These are phyloP conservation scores for Smittium culicis DNA, from an alignment of 371 early-diverging fungal species.

Conservation along the genomic window DNA sequence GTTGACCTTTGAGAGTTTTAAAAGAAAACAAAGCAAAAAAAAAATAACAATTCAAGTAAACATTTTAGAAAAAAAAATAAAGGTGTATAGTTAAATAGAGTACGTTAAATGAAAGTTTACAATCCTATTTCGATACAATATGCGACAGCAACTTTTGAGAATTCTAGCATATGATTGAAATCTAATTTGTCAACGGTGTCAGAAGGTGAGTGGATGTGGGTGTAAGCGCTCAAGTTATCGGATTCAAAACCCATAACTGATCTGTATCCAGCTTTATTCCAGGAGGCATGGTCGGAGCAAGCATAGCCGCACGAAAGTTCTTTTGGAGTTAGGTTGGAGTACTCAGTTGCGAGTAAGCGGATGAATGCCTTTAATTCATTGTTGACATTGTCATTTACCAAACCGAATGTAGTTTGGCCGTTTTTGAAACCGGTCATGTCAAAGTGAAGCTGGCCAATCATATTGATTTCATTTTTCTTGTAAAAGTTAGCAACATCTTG, in stretches of 20 bases:
- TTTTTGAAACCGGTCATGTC: conserved; percentile 73
- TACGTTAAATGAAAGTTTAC: no score
- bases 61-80: no score
- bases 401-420: conserved; percentile 46
- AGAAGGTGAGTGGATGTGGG: conserved; percentile 53
- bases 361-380: conserved; percentile 49
- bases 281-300: conserved; percentile 79
- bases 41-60: no score
- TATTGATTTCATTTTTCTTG: conserved; percentile 35
- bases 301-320: conserved; percentile 28
- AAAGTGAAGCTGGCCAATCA: conserved; percentile 60
- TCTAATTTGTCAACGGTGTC: conserved; percentile 57
- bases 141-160: conserved; percentile 62
- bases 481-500: conserved; percentile 68
- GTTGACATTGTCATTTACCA: conserved; percentile 74
- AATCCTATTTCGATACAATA: conserved; percentile 66
- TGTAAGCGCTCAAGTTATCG: conserved; percentile 48
- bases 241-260: conserved; percentile 79
- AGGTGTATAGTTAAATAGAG: no score
- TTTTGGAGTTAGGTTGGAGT: conserved; percentile 26
- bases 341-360: conserved; percentile 27
- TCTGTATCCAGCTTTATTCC: conserved; percentile 69
- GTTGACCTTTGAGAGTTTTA: no score
- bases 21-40: no score
- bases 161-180: conserved; percentile 75